phyloP scores from a whole-genome alignment of 2,329 filamentous ascomycete species.

The Elsinoe australis region DNA sequence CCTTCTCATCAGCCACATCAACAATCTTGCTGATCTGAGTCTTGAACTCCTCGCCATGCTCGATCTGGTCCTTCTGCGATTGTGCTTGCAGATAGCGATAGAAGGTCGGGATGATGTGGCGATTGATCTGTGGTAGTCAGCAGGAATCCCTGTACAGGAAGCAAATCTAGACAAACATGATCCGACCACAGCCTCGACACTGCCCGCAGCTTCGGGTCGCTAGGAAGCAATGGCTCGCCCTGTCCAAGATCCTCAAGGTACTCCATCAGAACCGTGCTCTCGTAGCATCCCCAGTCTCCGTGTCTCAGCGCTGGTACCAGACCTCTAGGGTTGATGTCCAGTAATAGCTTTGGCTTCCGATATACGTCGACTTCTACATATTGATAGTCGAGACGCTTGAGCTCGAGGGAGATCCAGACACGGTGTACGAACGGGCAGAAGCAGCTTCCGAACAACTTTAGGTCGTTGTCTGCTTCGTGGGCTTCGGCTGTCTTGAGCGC shows the following conservation, averaged over 20 bases:
- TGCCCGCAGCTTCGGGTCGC: constrained; percentile 59
- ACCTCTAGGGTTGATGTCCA: constrained; percentile 69
- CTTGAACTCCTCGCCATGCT: constrained; percentile 55
- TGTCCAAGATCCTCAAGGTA: constrained; percentile 70
- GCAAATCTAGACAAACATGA: constrained; percentile 49
- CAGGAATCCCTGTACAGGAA: constrained; percentile 19
- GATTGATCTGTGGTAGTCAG: constrained; percentile 54
- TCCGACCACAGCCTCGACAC: constrained; percentile 73
- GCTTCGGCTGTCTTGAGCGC: constrained; percentile 62
- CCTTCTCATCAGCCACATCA: constrained; percentile 49
- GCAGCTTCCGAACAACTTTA: constrained; percentile 75
- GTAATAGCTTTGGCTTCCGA: constrained; percentile 59
- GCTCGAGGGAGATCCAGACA: constrained; percentile 81
- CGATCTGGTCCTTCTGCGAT: constrained; percentile 51
- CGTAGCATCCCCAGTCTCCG: constrained; percentile 73
- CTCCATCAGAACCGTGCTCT: constrained; percentile 76
- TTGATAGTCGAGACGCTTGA: constrained; percentile 70
- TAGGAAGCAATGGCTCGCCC: constrained; percentile 56
- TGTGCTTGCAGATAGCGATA: constrained; percentile 64
- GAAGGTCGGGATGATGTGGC: constrained; percentile 67
- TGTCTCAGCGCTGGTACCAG: constrained; percentile 70
- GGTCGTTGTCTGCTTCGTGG: constrained; percentile 59
- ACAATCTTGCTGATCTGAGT: constrained; percentile 57
- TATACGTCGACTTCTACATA: constrained; percentile 82
- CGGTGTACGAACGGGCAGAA: constrained; percentile 85